These are phyloP conservation scores for Fusarium subtropicale DNA, from an alignment of 2,329 filamentous ascomycete genomes.

Conservation along the genomic window DNA sequence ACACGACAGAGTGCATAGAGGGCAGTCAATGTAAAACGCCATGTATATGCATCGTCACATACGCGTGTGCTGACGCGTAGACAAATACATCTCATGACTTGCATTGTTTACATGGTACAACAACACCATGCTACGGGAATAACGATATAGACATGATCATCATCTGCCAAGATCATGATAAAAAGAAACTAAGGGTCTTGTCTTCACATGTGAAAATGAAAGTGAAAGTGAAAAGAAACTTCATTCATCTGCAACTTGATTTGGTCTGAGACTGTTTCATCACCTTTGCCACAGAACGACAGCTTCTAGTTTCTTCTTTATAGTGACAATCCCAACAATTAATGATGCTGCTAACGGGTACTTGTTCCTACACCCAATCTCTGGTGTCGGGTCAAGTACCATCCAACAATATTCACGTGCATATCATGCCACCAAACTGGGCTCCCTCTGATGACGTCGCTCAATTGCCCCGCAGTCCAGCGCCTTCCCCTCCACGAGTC, in stretches of 20 bases:
- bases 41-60: not conserved
- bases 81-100: slow-evolving; percentile 14
- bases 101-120: slow-evolving; percentile 5
- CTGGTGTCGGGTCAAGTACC: not conserved
- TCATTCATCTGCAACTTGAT: slow-evolving; percentile 25
- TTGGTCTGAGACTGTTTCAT: slow-evolving; percentile 39
- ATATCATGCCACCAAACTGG: slow-evolving; percentile 39
- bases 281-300: slow-evolving; percentile 34
- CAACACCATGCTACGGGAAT: not conserved
- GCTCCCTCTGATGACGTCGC: slow-evolving; percentile 46
- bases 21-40: slow-evolving; percentile 6
- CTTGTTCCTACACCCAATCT: not conserved
- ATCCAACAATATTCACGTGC: slow-evolving; percentile 19
- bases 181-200: slow-evolving; percentile 27
- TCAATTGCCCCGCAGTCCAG: slow-evolving; percentile 43
- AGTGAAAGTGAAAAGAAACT: not conserved
- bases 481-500: slow-evolving; percentile 4
- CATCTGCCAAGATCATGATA: slow-evolving; percentile 15
- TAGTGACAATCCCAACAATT: slow-evolving; percentile 12
- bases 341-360: slow-evolving; percentile 13
- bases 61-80: slow-evolving; percentile 34
- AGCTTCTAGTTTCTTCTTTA: slow-evolving; percentile 31
- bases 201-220: slow-evolving; percentile 33
- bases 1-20: not conserved
- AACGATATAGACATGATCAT: slow-evolving; percentile 1